Conservation (phyloP, 2,329 filamentous ascomycete genomes). For the Chalara sp. region DNA sequence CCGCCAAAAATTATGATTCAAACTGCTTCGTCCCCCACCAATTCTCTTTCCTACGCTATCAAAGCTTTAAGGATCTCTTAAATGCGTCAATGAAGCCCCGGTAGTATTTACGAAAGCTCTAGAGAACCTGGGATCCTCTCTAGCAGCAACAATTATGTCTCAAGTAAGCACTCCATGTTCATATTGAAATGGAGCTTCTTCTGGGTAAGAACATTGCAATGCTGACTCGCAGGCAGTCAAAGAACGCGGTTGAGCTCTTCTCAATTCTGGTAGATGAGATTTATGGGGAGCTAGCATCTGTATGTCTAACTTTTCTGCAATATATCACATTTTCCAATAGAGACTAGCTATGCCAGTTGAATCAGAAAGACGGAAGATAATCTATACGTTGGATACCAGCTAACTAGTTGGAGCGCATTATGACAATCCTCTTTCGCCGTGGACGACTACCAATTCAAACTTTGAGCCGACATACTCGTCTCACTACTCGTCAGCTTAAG, state of each 20-base stretch:
- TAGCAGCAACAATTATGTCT: conserved; percentile 56
- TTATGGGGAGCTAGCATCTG: conserved; percentile 86
- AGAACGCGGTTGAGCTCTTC: conserved; percentile 81
- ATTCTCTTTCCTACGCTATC: conserved; percentile 4
- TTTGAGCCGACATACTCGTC: conserved; percentile 64
- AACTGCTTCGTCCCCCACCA: conserved; percentile 10
- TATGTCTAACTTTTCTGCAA: conserved; percentile 42
- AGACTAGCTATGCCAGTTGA: neutral
- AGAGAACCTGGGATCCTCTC: conserved; percentile 74
- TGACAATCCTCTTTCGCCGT: conserved; percentile 68
- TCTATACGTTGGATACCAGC: conserved; percentile 12
- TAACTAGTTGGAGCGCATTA: conserved; percentile 62
- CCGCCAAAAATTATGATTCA: too few relatives aligned
- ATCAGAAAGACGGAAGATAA: conserved; percentile 9
- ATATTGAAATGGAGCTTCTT: too few relatives aligned
- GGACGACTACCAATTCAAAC: conserved; percentile 69
- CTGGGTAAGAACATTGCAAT: neutral
- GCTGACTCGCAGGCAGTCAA: conserved; percentile 41
- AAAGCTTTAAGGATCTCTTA: conserved; percentile 3
- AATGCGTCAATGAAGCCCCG: conserved; percentile 33
- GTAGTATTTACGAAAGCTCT: conserved; percentile 68
- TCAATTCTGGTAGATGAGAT: conserved; percentile 81
- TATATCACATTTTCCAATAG: neutral
- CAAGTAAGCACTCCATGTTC: conserved; percentile 39
- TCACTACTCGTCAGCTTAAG: conserved; percentile 69